Evolutionary conservation across 2,329 filamentous ascomycete species (phyloP), one percentile per base, ranked within the genome.

Genomic region (Pseudonectria buxi): DNA sequence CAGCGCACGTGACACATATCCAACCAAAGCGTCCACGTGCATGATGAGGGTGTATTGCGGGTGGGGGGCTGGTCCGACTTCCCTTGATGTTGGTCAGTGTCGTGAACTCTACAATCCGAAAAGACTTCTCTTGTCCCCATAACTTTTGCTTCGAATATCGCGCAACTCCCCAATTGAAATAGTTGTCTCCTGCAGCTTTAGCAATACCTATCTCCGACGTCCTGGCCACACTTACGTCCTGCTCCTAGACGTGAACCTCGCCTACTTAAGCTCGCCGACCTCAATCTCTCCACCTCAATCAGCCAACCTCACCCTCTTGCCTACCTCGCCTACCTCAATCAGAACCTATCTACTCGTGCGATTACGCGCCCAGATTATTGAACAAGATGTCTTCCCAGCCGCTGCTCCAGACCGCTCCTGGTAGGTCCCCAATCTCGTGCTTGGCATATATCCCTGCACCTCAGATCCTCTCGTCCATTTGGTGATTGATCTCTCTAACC

Each of bases 331-430:
- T 18, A 32, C 14, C 18, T 24, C 14, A 16, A 22, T 28, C 14
- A n/a, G n/a, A n/a, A n/a, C n/a, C n/a, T n/a, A n/a, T n/a, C n/a
- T n/a, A n/a, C n/a, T n/a, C n/a, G n/a, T n/a, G n/a, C n/a, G n/a
- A 10, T 15, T 7, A 12, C 15, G 18, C 30, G 28, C 18, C 35
- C 25, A 10, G 28, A 13, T 35, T 34, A 28, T 37, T 13, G 14
- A n/a, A 16, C 30, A 73, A 47, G 56, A 96, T 98, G 92, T 98
- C 92, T 46, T 88, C 82, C 61, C 90, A 95, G 68, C 92, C 92
- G 57, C 85, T 98, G 40, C 86, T 98, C 50, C 89, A 95, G 61
- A 90, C 87, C 34, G 83, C 89, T 34, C 89, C 88, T 47, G 89
- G 89, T 94, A 74, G 51, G 72, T 35, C n/a, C 10, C 14, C 15